Base-by-base conservation (phyloP, 2,329 filamentous ascomycete species). In the Penicillium sp. region DNA sequence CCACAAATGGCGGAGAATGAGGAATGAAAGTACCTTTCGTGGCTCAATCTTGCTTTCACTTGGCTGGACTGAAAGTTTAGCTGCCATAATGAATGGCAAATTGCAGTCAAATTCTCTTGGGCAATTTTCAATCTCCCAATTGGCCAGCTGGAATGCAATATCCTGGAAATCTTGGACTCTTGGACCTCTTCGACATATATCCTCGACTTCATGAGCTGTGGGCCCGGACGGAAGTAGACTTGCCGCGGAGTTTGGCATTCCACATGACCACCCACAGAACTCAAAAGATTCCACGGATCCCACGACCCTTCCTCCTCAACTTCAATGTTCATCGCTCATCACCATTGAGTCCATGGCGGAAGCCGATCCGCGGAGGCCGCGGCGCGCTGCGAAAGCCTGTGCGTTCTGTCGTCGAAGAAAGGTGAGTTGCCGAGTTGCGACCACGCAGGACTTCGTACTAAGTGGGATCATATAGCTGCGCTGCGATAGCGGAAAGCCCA, bases 341-440 rank as follows among this genome's bases (percentile, higher is more conserved):
- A 3, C 15, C 3, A 37, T 50, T 5, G 31, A 37, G 7, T 28
- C 51, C 57, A 66, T 64, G 63, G 63, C 51, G 15, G 39, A 42
- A 14, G 34, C 20, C 2, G n/a, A 17, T 56, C 60, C 58, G 41
- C 49, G 50, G 8, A 60, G 43, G 37, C 34, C 43, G 8, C 61
- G 63, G 5, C 59, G 63, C n/a, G 62, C 63, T 14, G 54, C 56
- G 5, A 63, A 66, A 43, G 63, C 63, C 1, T 66, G 63, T 34
- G 41, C 55, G 2, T 66, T 66, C 47, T 66, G 63, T 28, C 58
- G 59, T 28, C 62, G 58, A 11, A 63, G 63, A 37, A 66, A 66
- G 50, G 63, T 57, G 38, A 59, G 63, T 56, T 10, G 20, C 34
- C 25, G 14, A 31, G n/a, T 11, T 41, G 34, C 20, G 43, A n/a